phyloP scores from a whole-genome alignment of 1,139 yeast species.

The Yamadazyma buinensis region DNA sequence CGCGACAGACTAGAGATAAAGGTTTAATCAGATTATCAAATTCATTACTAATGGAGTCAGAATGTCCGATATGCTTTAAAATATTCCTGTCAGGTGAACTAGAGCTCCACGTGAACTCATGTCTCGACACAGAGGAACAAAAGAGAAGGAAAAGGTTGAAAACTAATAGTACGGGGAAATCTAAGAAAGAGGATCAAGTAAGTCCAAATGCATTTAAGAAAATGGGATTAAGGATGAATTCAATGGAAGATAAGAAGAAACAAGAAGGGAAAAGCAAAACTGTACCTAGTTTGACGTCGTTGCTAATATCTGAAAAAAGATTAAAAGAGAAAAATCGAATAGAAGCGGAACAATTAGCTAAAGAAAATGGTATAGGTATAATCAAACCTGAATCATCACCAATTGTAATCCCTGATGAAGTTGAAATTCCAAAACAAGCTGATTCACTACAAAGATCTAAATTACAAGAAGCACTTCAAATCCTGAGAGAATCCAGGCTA shows the following conservation, averaged over 20 bases:
- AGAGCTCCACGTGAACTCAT: constrained; percentile 38
- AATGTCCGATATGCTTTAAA: constrained; percentile 38
- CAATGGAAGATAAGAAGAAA: constrained; percentile 17
- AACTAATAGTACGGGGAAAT: not conserved
- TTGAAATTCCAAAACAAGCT: constrained; percentile 11
- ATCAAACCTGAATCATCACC: not conserved
- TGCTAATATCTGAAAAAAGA: constrained; percentile 31
- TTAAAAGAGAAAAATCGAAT: constrained; percentile 15
- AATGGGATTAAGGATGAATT: constrained; percentile 28
- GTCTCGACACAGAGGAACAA: constrained; percentile 6
- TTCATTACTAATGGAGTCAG: constrained; percentile 3
- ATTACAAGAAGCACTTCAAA: constrained; percentile 17
- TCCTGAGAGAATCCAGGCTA: constrained; percentile 46
- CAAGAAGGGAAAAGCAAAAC: constrained; percentile 17
- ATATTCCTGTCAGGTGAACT: constrained; percentile 20
- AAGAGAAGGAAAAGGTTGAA: constrained; percentile 3
- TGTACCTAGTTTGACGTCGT: constrained; percentile 28
- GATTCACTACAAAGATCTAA: constrained; percentile 11
- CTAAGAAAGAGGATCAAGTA: not conserved
- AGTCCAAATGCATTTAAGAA: constrained; percentile 21
- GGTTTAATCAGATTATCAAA: no score
- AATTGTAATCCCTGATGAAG: not conserved
- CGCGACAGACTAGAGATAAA: not conserved
- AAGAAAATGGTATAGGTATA: constrained; percentile 2
- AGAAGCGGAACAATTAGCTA: constrained; percentile 9